Base-by-base conservation (phyloP, 495 filamentous ascomycete genomes). In the Astrothelium macrocarpum region DNA sequence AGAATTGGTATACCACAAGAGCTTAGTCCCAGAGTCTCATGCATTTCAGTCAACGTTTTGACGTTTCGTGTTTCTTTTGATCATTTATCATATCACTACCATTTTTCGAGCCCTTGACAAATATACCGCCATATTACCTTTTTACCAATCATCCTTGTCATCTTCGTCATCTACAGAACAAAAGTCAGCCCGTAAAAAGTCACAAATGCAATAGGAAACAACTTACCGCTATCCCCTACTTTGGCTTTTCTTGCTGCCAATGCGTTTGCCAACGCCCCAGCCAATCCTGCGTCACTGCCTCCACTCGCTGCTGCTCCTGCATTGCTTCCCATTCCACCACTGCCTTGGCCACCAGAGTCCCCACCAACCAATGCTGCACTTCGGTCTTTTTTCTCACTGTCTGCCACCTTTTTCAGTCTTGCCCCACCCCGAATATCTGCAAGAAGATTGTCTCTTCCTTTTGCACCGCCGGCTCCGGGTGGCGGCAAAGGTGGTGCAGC, bases 211-310 rank as follows among this genome's bases (percentile, higher is more conserved):
- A 42, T 11, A 59, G 28, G 32, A 14, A 4, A 46, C 56, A 59
- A 87, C 90, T 83, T 87, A 97, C 91, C 91, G 78, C 89, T 94
- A 71, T 85, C 82, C 73, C 88, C 87, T 71, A 95, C 91, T 79
- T 91, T 93, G 76, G 88, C 82, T 78, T 95, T 95, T 76, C 91
- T 79, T 77, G 84, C 85, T 64, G 89, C 88, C 64, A 97, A 76
- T 60, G 90, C 91, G 75, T 86, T 87, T 25, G 89, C 89, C 80
- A 97, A 80, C 20, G 86, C 84, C 58, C 87, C 88, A 29, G 89
- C 89, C 81, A 97, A 80, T 3, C 86, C 84, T 64, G 84, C 88
- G 32, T 81, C 84, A 14, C 74, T 79, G 1, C 71, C 80, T 34
- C 71, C 79, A 56, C 49, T 29, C 23, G 49, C 49, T 36, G 72